Evolutionary conservation across 225 moss, liverwort and hornwort genomes (phyloP).

Genomic region (Marchantia paleacea): DNA sequence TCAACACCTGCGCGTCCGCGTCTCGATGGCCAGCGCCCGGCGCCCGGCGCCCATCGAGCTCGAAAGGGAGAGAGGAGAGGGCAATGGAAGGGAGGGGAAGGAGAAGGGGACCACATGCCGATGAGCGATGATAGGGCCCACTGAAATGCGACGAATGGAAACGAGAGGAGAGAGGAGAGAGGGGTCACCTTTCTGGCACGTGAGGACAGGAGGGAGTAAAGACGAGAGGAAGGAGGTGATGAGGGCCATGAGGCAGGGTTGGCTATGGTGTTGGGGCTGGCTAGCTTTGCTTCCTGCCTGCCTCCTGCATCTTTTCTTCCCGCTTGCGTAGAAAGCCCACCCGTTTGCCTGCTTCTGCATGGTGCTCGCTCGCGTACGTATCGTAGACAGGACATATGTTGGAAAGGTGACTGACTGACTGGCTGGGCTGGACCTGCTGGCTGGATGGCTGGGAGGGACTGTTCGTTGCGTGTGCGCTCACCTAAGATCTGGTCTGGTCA

Average conservation of each 20-base stretch:
- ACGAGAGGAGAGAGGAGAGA: background rate
- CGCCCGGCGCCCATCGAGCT: background rate
- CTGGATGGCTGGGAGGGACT: background rate
- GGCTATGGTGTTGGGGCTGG: slow-evolving; percentile 12
- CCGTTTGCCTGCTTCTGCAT: background rate
- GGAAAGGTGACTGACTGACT: background rate
- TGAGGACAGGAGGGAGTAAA: background rate
- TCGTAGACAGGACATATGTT: background rate
- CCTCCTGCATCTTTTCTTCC: no score
- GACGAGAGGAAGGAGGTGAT: background rate
- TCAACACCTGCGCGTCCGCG: background rate
- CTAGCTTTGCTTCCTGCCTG: background rate
- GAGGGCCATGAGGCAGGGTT: background rate
- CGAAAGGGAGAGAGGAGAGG: background rate
- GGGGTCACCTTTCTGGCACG: background rate
- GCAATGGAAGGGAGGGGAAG: background rate
- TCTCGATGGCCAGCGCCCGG: background rate
- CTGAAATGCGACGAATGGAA: background rate
- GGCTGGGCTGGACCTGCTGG: background rate
- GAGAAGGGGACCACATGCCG: background rate
- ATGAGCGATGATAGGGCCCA: slow-evolving; percentile 2
- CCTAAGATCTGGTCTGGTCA: background rate
- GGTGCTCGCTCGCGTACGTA: background rate
- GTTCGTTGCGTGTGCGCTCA: background rate
- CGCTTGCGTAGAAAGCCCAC: background rate